Conservation (phyloP, 2,329 filamentous ascomycete species). For the Botrytis porri region DNA sequence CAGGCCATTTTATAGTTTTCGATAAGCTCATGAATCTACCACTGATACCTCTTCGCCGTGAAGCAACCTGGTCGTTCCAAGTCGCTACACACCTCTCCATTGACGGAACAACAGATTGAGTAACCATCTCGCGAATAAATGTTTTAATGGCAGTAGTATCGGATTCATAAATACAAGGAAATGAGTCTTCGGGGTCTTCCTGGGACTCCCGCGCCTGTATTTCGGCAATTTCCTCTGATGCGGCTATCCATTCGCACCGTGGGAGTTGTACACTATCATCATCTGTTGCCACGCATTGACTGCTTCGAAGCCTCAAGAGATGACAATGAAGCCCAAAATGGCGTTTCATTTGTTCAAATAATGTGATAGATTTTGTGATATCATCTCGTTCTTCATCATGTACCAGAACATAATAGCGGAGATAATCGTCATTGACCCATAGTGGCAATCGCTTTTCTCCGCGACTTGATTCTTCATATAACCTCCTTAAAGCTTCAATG, state of each 20-base stretch:
- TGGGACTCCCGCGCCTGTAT: slow-evolving; percentile 66
- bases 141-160: slow-evolving; percentile 84
- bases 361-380: slow-evolving; percentile 79
- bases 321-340: slow-evolving; percentile 96
- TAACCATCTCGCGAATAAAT: slow-evolving; percentile 92
- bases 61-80: slow-evolving; percentile 98
- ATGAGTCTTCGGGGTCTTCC: slow-evolving; percentile 68
- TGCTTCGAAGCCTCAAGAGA: slow-evolving; percentile 78
- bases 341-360: slow-evolving; percentile 99
- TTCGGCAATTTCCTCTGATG: slow-evolving; percentile 76
- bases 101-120: slow-evolving; percentile 87
- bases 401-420: slow-evolving; percentile 93
- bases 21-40: slow-evolving; percentile 94
- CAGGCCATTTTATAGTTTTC: slow-evolving; percentile 64
- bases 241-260: slow-evolving; percentile 83
- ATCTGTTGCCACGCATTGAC: slow-evolving; percentile 81
- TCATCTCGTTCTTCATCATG: slow-evolving; percentile 96
- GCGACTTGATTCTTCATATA: slow-evolving; percentile 82
- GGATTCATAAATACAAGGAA: slow-evolving; percentile 83
- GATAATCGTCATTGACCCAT: slow-evolving; percentile 88
- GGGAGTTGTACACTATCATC: slow-evolving; percentile 85
- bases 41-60: slow-evolving; percentile 79
- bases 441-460: slow-evolving; percentile 70
- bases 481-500: slow-evolving; percentile 77
- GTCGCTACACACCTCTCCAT: slow-evolving; percentile 91